Evolutionary conservation across 2,329 filamentous ascomycete species (phyloP), one percentile per base, ranked within the genome.

Genomic region (Fusarium buharicum): DNA sequence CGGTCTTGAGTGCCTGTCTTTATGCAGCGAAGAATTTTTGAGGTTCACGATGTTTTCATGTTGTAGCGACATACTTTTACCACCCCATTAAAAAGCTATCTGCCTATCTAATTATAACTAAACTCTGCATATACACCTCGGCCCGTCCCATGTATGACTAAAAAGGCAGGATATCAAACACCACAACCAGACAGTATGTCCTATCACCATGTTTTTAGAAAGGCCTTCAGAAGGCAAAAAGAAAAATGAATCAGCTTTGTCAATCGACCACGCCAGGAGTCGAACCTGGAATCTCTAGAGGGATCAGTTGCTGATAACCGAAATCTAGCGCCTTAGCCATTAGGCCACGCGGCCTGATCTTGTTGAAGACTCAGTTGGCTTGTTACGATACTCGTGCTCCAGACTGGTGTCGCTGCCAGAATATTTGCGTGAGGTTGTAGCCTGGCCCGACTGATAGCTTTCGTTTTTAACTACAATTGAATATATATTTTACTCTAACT

Each of bases 211-310:
- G 18, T 7, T 37, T 11, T 16, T 20, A n/a, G 17, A 10, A 24
- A 2, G 4, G 18, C 3, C 13, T 11, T 6, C 22, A 36, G 30
- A 24, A 44, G 9, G 14, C 16, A 41, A 58, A 58, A 61, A 52
- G 16, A 18, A 13, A 18, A 22, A 22, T n/a, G 6, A 10, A 44
- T 33, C 38, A 55, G 34, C 39, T 20, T 4, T 43, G 10, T 52
- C 4, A 38, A 52, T 54, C 55, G 55, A 59, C 55, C 55, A 45
- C 55, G 55, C 45, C 55, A 59, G 55, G 55, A 59, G 41, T 60
- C 57, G 57, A 60, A 60, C 57, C 57, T 60, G 55, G 44, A 61
- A 61, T 61, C 58, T 59, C 51, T 56, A 59, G 55, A 56, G 55
- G 33, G 20, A 46, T 37, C 40, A 37, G 41, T 24, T 44, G 40